Percentiles rank a stretch among this genome's conserved stretches.
These are phyloP conservation scores for Melastoma malabathricum DNA, from an alignment of 345 rosid genomes.

Conservation along the genomic window DNA sequence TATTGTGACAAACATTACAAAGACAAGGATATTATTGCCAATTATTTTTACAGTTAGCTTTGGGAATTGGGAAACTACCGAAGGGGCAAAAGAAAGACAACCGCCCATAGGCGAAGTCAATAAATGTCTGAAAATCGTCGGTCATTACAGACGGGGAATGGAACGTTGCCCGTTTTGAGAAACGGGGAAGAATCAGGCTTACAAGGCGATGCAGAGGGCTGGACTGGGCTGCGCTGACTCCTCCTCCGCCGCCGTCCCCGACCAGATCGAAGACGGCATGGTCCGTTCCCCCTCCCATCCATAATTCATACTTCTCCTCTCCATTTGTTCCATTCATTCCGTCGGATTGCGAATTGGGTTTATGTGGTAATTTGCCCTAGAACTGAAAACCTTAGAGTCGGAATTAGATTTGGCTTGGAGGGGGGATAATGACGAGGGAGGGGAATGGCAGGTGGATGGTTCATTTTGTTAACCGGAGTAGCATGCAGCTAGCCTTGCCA, in stretches of 20 bases:
- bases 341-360: not conserved
- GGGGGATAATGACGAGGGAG: constrained; percentile 76
- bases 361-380: no score
- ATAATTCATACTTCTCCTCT: no score
- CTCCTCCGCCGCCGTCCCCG: constrained; percentile 72
- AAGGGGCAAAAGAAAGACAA: no score
- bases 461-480: constrained; percentile 99
- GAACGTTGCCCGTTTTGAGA: no score
- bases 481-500: constrained; percentile 99
- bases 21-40: no score
- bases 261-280: constrained; percentile 95
- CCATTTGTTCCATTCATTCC: not conserved
- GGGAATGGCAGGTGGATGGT: constrained; percentile 98
- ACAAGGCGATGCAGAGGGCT: constrained; percentile 96
- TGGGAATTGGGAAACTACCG: no score
- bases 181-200: constrained; percentile 98
- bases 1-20: no score
- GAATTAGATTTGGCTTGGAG: not conserved
- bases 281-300: constrained; percentile 89
- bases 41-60: no score
- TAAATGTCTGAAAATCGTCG: no score
- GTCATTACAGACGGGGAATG: no score
- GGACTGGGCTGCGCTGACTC: constrained; percentile 64
- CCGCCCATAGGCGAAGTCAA: no score
- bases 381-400: no score